Evolutionary conservation across 1,284 basidiomycete genomes (phyloP).

Genomic region (Ganoderma resinaceum): DNA sequence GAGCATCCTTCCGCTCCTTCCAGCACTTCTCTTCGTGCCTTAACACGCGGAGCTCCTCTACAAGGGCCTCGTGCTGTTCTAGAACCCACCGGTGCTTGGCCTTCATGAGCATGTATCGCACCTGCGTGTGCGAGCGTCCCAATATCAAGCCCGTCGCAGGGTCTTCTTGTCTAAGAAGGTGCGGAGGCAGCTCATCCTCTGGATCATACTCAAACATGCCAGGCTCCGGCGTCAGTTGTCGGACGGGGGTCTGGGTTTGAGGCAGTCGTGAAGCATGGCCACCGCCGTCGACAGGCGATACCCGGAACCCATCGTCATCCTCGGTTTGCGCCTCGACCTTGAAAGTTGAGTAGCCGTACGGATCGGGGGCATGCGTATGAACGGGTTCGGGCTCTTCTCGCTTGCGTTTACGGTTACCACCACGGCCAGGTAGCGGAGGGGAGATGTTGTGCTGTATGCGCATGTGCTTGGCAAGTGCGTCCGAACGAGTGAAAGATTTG

Average conservation of each 20-base stretch:
- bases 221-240: constrained; percentile 36
- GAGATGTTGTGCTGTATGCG: constrained; percentile 84
- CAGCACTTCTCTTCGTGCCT: constrained; percentile 54
- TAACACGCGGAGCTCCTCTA: constrained; percentile 66
- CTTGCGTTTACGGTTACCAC: constrained; percentile 70
- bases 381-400: constrained; percentile 42
- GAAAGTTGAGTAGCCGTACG: constrained; percentile 60
- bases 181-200: constrained; percentile 53
- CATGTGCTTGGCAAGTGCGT: constrained; percentile 92
- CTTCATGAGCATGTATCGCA: constrained; percentile 79
- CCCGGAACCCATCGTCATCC: constrained; percentile 37
- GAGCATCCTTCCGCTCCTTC: constrained; percentile 40
- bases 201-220: constrained; percentile 33
- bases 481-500: constrained; percentile 91
- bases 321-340: constrained; percentile 62
- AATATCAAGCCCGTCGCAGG: constrained; percentile 63
- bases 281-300: constrained; percentile 35
- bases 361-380: constrained; percentile 25
- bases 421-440: constrained; percentile 74
- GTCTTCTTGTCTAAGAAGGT: constrained; percentile 56
- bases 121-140: constrained; percentile 66
- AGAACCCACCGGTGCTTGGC: constrained; percentile 72
- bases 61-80: constrained; percentile 65
- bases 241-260: constrained; percentile 16
- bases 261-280: constrained; percentile 24